phyloP scores from a whole-genome alignment of 2,329 filamentous ascomycete genomes.

The Cladophialophora bantiana region DNA sequence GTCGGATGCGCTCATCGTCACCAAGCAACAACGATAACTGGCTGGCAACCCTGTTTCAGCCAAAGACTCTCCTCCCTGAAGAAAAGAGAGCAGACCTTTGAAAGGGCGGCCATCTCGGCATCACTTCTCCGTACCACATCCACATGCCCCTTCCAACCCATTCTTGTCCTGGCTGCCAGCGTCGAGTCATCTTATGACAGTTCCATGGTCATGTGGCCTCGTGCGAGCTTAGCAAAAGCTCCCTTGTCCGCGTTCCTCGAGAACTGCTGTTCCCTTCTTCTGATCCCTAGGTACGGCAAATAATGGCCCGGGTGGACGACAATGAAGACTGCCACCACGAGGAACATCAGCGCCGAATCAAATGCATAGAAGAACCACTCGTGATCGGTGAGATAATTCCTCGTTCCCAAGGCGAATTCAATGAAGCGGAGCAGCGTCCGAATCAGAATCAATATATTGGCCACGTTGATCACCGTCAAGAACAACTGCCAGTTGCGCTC shows the following conservation, averaged over 20 bases:
- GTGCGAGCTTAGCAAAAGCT: conserved; percentile 24
- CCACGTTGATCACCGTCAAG: conserved; percentile 31
- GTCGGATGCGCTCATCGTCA: not conserved
- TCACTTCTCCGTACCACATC: not conserved
- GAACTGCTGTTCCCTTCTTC: conserved; percentile 28
- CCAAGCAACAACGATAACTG: not conserved
- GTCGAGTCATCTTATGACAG: conserved; percentile 5
- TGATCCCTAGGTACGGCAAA: conserved; percentile 33
- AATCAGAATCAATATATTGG: conserved; percentile 32
- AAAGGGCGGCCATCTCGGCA: not conserved
- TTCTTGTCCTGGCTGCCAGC: conserved; percentile 22
- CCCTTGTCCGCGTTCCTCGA: conserved; percentile 32
- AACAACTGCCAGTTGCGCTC: conserved; percentile 35
- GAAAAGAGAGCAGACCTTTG: not conserved
- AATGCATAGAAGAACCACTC: conserved; percentile 37
- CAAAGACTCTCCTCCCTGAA: not conserved
- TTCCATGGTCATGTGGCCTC: conserved; percentile 22
- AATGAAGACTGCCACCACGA: conserved; percentile 29
- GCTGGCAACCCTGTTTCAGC: not conserved
- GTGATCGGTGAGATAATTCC: conserved; percentile 32
- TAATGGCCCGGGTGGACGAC: conserved; percentile 34
- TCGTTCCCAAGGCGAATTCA: conserved; percentile 29
- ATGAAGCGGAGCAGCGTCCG: conserved; percentile 32
- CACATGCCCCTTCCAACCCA: not conserved
- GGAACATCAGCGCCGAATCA: conserved; percentile 33